phyloP scores from a whole-genome alignment of 345 rosid species.

The Dipteronia dyeriana region DNA sequence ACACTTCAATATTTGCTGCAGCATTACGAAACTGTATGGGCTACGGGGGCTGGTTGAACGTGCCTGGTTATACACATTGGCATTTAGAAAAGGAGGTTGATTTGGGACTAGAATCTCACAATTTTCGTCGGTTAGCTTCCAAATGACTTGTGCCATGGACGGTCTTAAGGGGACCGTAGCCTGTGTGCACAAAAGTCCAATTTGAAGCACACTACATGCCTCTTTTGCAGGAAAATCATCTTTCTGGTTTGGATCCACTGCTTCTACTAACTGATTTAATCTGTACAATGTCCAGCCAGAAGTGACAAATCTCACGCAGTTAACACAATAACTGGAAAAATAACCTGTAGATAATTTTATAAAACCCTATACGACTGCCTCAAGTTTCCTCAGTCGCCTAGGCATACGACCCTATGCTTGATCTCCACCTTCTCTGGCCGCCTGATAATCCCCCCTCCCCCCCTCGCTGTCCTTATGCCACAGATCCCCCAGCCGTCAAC shows the following conservation, averaged over 20 bases:
- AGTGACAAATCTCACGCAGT: neutral
- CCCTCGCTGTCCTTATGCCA: too few species aligned
- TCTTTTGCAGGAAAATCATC: slow-evolving; percentile 32
- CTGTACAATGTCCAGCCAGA: slow-evolving; percentile 40
- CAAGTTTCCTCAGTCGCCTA: too few species aligned
- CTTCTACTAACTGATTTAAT: slow-evolving; percentile 38
- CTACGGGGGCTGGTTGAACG: slow-evolving; percentile 27
- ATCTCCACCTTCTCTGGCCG: too few species aligned
- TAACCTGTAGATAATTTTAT: too few species aligned
- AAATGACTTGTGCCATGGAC: slow-evolving; percentile 45
- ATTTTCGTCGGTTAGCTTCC: slow-evolving; percentile 29
- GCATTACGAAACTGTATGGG: slow-evolving; percentile 30
- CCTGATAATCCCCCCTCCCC: too few species aligned
- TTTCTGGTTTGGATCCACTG: slow-evolving; percentile 32
- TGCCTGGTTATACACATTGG: slow-evolving; percentile 11
- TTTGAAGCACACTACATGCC: slow-evolving; percentile 39
- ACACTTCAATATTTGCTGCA: slow-evolving; percentile 26
- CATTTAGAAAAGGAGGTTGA: slow-evolving; percentile 54
- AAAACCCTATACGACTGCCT: too few species aligned
- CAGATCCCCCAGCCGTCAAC: too few species aligned
- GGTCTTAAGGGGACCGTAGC: slow-evolving; percentile 48
- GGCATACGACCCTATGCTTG: too few species aligned
- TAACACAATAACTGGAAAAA: neutral
- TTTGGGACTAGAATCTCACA: slow-evolving; percentile 37
- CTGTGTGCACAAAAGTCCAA: slow-evolving; percentile 55